Percentiles rank a stretch among this genome's conserved stretches.
Evolutionary conservation across 371 early-diverging fungal genomes (phyloP).

Genomic region (Syncephalastrum monosporum): DNA sequence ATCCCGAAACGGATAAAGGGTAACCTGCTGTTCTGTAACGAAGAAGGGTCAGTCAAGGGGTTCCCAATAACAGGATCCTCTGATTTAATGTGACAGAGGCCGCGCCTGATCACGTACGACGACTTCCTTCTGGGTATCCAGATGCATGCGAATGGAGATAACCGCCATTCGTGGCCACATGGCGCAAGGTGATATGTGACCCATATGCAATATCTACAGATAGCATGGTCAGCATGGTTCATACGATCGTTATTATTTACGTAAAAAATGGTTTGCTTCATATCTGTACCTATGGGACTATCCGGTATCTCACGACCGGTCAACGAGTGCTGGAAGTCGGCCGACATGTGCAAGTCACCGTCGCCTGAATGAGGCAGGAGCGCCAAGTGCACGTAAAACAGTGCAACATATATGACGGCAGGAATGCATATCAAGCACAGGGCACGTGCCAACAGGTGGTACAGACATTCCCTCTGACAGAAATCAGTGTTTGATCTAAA

Average conservation of each 20-base stretch:
- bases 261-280: neutral
- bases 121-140: slow-evolving; percentile 79
- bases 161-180: slow-evolving; percentile 71
- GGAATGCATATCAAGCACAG: slow-evolving; percentile 86
- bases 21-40: slow-evolving; percentile 86
- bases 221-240: neutral
- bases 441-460: slow-evolving; percentile 68
- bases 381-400: slow-evolving; percentile 88
- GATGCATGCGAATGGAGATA: slow-evolving; percentile 91
- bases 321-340: slow-evolving; percentile 86
- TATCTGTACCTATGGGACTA: slow-evolving; percentile 25
- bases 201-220: slow-evolving; percentile 76
- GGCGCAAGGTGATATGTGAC: slow-evolving; percentile 73
- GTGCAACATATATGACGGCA: slow-evolving; percentile 71
- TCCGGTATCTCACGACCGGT: slow-evolving; percentile 67
- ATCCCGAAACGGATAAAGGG: slow-evolving; percentile 87
- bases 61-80: slow-evolving; percentile 1
- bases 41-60: neutral
- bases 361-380: slow-evolving; percentile 76
- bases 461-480: slow-evolving; percentile 46
- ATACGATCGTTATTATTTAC: neutral
- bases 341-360: slow-evolving; percentile 90
- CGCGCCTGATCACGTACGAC: slow-evolving; percentile 47
- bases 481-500: neutral
- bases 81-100: neutral